A percentile compares a stretch with the other conserved stretches of the same genome.
Evolutionary conservation across 2,329 filamentous ascomycete species (phyloP).

Genomic region (Monosporascus sp.): DNA sequence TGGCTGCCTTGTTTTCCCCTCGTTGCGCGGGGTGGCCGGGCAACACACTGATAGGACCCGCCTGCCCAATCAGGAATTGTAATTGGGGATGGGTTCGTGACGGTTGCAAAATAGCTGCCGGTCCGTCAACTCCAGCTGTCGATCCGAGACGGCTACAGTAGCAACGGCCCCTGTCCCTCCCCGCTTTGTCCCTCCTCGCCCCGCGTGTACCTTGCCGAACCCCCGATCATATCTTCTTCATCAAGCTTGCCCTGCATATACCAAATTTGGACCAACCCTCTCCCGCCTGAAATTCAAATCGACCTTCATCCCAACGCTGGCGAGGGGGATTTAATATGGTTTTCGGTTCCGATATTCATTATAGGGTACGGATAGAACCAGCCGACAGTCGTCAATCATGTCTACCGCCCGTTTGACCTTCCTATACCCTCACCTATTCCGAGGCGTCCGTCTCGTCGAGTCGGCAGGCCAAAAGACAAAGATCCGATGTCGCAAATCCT

Average conservation of each 20-base stretch:
- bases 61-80: not conserved
- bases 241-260: no score
- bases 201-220: no score
- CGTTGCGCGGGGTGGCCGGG: not conserved
- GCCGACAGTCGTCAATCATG: conserved; percentile 38
- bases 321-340: conserved; percentile 7
- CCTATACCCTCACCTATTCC: conserved; percentile 63
- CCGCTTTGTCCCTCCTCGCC: no score
- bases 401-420: conserved; percentile 59
- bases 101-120: not conserved
- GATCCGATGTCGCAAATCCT: conserved; percentile 28
- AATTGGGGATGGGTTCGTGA: not conserved
- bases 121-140: not conserved
- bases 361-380: conserved; percentile 2
- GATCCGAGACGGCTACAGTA: not conserved
- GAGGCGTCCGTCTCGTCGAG: conserved; percentile 43
- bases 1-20: not conserved
- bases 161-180: not conserved
- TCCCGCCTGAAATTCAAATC: no score
- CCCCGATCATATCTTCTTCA: no score
- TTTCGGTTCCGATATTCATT: conserved; percentile 3
- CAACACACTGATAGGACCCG: not conserved
- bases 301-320: no score
- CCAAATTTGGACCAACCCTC: no score
- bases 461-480: conserved; percentile 39